These are phyloP conservation scores for Beauveria sp. DNA, from an alignment of 2,329 filamentous ascomycete genomes.

Conservation along the genomic window DNA sequence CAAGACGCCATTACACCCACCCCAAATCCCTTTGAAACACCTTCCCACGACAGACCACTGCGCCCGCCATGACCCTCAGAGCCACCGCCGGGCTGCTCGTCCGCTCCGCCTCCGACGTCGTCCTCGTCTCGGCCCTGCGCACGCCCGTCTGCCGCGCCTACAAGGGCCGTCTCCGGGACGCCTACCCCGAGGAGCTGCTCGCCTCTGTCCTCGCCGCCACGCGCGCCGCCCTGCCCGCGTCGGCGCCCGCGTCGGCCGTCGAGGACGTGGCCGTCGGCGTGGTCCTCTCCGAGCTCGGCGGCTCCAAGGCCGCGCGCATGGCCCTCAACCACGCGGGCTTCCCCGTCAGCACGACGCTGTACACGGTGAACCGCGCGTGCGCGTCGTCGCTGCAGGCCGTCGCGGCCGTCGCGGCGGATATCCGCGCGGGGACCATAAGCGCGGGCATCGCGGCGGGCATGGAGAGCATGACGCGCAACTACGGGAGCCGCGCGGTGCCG, in stretches of 20 bases:
- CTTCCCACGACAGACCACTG: no score
- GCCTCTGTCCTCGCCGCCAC: constrained; percentile 46
- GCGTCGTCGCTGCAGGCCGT: constrained; percentile 71
- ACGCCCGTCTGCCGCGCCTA: constrained; percentile 79
- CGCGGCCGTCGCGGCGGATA: constrained; percentile 64
- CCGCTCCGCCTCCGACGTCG: constrained; percentile 73
- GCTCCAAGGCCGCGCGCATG: constrained; percentile 86
- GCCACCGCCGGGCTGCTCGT: constrained; percentile 70
- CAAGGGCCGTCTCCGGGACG: constrained; percentile 77
- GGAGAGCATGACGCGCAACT: constrained; percentile 95
- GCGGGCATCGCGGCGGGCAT: constrained; percentile 79
- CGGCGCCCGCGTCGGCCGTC: constrained; percentile 51
- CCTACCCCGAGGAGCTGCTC: constrained; percentile 86
- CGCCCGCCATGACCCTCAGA: constrained; percentile 15
- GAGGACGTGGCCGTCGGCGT: constrained; percentile 83
- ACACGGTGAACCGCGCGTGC: constrained; percentile 86
- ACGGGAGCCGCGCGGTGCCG: constrained; percentile 77
- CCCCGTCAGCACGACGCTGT: constrained; percentile 63
- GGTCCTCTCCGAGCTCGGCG: constrained; percentile 84
- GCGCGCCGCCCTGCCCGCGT: constrained; percentile 53
- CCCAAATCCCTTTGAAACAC: no score
- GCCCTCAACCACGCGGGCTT: constrained; percentile 79
- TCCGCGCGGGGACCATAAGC: constrained; percentile 65
- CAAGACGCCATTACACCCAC: no score
- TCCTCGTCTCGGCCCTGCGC: constrained; percentile 84